Evolutionary conservation across 495 filamentous ascomycete genomes (phyloP).

Genomic region (Aspergillus olivimuriae): DNA sequence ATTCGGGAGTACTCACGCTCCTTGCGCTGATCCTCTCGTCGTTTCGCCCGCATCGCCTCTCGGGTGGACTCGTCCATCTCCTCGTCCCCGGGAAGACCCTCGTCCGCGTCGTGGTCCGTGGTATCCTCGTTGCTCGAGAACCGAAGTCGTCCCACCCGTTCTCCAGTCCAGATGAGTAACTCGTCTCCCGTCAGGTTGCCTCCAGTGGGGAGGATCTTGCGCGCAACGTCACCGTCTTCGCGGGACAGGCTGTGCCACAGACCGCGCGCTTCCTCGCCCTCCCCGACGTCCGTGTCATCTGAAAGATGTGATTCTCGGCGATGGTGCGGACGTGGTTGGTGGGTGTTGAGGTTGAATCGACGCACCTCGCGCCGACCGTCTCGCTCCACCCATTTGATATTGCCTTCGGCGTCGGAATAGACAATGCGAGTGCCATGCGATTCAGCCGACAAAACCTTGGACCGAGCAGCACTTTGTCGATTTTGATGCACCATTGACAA

Average conservation of each 20-base stretch:
- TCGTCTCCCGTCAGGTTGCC: conserved; percentile 49
- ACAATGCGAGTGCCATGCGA: conserved; percentile 82
- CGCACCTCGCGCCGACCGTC: conserved; percentile 79
- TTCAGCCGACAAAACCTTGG: conserved; percentile 76
- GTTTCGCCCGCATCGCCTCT: conserved; percentile 35
- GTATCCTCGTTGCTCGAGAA: conserved; percentile 49
- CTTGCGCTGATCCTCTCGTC: conserved; percentile 27
- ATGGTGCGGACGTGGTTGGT: conserved; percentile 11
- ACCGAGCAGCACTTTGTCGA: conserved; percentile 72
- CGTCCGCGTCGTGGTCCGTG: conserved; percentile 38
- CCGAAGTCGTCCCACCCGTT: conserved; percentile 64
- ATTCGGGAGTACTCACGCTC: conserved; percentile 56
- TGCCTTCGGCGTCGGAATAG: conserved; percentile 76
- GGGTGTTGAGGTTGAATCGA: conserved; percentile 59
- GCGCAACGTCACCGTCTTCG: conserved; percentile 46
- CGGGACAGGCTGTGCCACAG: conserved; percentile 24
- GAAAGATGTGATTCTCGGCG: not conserved
- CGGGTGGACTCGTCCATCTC: conserved; percentile 32
- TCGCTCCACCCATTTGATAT: conserved; percentile 86
- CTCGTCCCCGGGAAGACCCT: conserved; percentile 28
- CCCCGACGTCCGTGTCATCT: not conserved
- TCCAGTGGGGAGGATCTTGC: conserved; percentile 63
- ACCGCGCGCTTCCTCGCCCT: conserved; percentile 12
- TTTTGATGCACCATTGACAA: conserved; percentile 54
- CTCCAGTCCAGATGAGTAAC: conserved; percentile 74